A percentile compares a stretch with the other conserved stretches of the same genome.
Conservation (phyloP, 2,329 filamentous ascomycete species). For the Trichoderma endophyticum region DNA sequence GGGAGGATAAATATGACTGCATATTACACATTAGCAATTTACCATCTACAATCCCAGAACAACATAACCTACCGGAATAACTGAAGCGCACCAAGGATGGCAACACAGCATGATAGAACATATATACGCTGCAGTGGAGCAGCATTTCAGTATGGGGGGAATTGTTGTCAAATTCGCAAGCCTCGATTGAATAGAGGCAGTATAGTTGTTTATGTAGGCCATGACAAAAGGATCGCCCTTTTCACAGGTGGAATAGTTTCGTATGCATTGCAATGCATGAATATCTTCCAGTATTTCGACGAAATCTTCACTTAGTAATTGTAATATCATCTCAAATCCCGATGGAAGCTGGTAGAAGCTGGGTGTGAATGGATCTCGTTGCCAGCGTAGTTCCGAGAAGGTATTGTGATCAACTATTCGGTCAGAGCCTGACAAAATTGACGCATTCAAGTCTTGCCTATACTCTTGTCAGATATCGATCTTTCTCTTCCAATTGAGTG, state of each 20-base stretch:
- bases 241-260: not conserved
- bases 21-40: not conserved
- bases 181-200: not conserved
- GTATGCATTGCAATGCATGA: not conserved
- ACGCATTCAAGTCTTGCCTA: slow-evolving; percentile 1
- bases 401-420: not conserved
- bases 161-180: not conserved
- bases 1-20: not conserved
- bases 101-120: not conserved
- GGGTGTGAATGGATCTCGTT: not conserved
- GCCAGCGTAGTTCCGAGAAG: not conserved
- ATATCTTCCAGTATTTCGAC: not conserved
- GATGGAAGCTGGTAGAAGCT: not conserved
- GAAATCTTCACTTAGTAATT: not conserved
- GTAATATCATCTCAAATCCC: not conserved
- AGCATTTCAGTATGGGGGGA: not conserved
- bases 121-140: not conserved
- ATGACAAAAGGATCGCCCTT: not conserved
- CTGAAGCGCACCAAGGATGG: not conserved
- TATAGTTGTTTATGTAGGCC: not conserved
- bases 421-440: not conserved
- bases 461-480: not conserved
- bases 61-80: not conserved
- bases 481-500: not conserved
- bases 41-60: not conserved